Evolutionary conservation across 495 filamentous ascomycete genomes (phyloP).

Genomic region (Penicillium crystallinum): DNA sequence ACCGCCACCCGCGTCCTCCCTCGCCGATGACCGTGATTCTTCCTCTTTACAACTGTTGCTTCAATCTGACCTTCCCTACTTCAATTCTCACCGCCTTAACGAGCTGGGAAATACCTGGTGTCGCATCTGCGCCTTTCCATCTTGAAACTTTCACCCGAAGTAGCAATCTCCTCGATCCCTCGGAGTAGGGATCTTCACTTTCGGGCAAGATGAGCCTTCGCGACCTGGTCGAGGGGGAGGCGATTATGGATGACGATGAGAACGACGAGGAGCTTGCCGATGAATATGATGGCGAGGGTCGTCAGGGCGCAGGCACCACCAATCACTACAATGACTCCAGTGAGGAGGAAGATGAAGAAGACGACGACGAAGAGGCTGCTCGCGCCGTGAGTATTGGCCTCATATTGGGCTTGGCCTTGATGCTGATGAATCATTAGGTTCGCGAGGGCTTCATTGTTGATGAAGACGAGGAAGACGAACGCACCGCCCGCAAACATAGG

Average conservation of each 20-base stretch:
- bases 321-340: slow-evolving; percentile 71
- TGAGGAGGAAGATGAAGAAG: slow-evolving; percentile 94
- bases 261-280: slow-evolving; percentile 85
- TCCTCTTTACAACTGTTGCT: slow-evolving; percentile 10
- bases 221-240: slow-evolving; percentile 78
- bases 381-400: slow-evolving; percentile 36
- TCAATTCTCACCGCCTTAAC: slow-evolving; percentile 1
- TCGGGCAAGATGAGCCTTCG: slow-evolving; percentile 61
- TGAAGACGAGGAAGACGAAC: slow-evolving; percentile 77
- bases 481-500: slow-evolving; percentile 55
- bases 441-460: slow-evolving; percentile 96
- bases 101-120: slow-evolving; percentile 13
- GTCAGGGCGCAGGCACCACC: slow-evolving; percentile 37
- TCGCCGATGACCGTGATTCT: slow-evolving; percentile 14
- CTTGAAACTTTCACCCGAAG: slow-evolving; percentile 1
- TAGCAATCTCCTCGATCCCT: slow-evolving; percentile 2
- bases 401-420: background rate
- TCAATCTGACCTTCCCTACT: slow-evolving; percentile 7
- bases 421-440: slow-evolving; percentile 45
- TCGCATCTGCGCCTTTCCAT: slow-evolving; percentile 8
- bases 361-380: slow-evolving; percentile 81
- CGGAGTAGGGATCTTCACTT: slow-evolving; percentile 20
- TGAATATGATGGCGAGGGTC: slow-evolving; percentile 60
- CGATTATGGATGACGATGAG: slow-evolving; percentile 83
- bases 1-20: slow-evolving; percentile 22